Conservation (phyloP, 768 basidiomycete genomes). For the Pleurotus cornucopiae region DNA sequence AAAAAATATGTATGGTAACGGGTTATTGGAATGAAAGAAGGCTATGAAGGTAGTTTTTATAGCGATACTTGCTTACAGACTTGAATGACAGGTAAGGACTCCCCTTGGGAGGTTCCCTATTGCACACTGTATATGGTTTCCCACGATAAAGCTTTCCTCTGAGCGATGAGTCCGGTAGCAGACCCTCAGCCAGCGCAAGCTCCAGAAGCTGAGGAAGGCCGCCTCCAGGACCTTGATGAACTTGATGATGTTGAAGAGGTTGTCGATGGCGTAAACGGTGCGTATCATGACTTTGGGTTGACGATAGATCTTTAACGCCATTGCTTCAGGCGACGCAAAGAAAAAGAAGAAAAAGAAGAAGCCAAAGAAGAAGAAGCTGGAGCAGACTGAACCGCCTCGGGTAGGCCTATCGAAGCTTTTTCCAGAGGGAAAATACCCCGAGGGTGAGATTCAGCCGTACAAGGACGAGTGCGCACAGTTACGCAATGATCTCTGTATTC, state of each 20-base stretch:
- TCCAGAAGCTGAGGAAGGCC: not conserved
- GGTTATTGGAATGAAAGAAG: too few species aligned
- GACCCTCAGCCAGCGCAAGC: slow-evolving; percentile 4
- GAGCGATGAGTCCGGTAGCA: slow-evolving; percentile 9
- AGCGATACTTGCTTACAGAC: too few species aligned
- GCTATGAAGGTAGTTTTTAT: too few species aligned
- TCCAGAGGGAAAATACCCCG: slow-evolving; percentile 81
- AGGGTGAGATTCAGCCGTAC: slow-evolving; percentile 90
- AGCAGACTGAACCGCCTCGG: slow-evolving; percentile 90
- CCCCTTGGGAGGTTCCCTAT: too few species aligned
- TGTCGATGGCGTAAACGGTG: slow-evolving; percentile 8
- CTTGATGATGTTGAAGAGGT: slow-evolving; percentile 14
- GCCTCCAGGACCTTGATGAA: slow-evolving; percentile 10
- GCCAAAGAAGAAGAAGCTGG: slow-evolving; percentile 75
- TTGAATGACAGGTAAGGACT: too few species aligned
- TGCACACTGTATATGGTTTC: too few species aligned
- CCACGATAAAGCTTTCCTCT: too few species aligned
- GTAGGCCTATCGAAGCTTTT: slow-evolving; percentile 87
- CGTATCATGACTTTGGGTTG: not conserved
- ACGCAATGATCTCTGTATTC: slow-evolving; percentile 5
- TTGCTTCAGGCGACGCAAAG: slow-evolving; percentile 45
- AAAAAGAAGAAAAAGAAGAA: slow-evolving; percentile 97
- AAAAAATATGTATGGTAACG: too few species aligned
- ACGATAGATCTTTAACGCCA: not conserved
- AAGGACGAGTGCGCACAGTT: slow-evolving; percentile 72